phyloP scores from a whole-genome alignment of 2,329 filamentous ascomycete species.

The Alternaria hordeiaustralica region DNA sequence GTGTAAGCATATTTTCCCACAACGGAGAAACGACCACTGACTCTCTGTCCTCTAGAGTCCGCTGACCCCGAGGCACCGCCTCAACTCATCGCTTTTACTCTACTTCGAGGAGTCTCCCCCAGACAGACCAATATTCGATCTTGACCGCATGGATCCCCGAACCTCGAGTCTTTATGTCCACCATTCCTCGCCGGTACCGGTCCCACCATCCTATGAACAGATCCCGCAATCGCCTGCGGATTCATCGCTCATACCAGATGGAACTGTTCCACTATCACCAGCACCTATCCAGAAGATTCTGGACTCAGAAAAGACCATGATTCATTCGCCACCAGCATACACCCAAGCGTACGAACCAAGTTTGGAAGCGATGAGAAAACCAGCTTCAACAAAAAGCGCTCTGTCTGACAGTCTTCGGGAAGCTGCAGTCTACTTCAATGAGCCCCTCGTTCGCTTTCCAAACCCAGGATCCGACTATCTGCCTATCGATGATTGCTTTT shows the following conservation, averaged over 20 bases:
- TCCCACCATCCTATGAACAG: conserved; percentile 25
- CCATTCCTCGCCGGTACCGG: conserved; percentile 39
- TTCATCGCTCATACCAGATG: conserved; percentile 19
- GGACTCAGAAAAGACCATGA: conserved; percentile 19
- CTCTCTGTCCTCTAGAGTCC: conserved; percentile 6
- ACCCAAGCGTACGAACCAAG: neutral
- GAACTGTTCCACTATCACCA: conserved; percentile 37
- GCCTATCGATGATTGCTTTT: neutral
- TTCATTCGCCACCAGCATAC: conserved; percentile 1
- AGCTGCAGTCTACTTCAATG: neutral
- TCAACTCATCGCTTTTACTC: conserved; percentile 32
- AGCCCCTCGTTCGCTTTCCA: neutral
- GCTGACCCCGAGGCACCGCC: conserved; percentile 16
- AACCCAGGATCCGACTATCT: neutral
- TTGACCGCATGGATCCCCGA: conserved; percentile 14
- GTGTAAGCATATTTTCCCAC: neutral
- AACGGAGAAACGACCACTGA: neutral
- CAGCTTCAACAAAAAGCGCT: conserved; percentile 35
- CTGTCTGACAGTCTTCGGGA: conserved; percentile 18
- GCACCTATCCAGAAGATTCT: conserved; percentile 34
- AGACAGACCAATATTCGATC: conserved; percentile 34
- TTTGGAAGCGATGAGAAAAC: conserved; percentile 16
- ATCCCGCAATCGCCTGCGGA: neutral
- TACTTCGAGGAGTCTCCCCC: conserved; percentile 35
- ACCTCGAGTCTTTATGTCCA: conserved; percentile 27